Percentiles rank a stretch among this genome's conserved stretches.
phyloP scores from a whole-genome alignment of 306 rosid species.

The Gynostemma pentaphyllum region DNA sequence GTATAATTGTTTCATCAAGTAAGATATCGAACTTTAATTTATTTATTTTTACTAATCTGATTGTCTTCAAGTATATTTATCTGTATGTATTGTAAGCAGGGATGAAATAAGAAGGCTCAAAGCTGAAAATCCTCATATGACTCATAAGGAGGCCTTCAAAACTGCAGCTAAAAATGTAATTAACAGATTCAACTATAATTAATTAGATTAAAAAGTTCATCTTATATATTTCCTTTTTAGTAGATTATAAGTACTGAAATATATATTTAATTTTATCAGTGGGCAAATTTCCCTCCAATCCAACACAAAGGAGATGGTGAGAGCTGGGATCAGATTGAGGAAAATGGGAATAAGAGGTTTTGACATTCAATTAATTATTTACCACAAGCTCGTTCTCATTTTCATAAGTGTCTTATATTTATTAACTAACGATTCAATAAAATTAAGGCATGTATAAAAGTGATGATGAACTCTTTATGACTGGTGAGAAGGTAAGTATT shows the following conservation, averaged over 20 bases:
- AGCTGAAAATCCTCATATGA: constrained; percentile 72
- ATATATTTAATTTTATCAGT: constrained; percentile 33
- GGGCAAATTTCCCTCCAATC: constrained; percentile 80
- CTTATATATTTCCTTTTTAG: too few relatives aligned
- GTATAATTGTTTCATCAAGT: constrained; percentile 89
- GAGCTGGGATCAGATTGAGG: background rate
- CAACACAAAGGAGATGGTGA: constrained; percentile 36
- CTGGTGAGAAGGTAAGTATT: too few relatives aligned
- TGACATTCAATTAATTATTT: background rate
- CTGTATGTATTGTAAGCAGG: constrained; percentile 20
- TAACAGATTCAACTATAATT: too few relatives aligned
- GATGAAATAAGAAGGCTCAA: constrained; percentile 89
- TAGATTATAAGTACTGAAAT: too few relatives aligned
- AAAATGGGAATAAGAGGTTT: background rate
- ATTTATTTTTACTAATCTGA: background rate
- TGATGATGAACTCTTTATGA: too few relatives aligned
- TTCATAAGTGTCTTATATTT: too few relatives aligned
- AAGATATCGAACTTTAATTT: constrained; percentile 16
- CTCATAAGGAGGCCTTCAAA: constrained; percentile 91
- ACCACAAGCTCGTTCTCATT: too few relatives aligned
- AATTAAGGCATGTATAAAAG: too few relatives aligned
- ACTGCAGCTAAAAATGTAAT: constrained; percentile 92
- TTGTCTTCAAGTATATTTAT: background rate
- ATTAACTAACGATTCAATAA: too few relatives aligned
- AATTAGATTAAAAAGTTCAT: too few relatives aligned